Evolutionary conservation across 2,329 filamentous ascomycete genomes (phyloP).

Genomic region (Camillea tinctor): DNA sequence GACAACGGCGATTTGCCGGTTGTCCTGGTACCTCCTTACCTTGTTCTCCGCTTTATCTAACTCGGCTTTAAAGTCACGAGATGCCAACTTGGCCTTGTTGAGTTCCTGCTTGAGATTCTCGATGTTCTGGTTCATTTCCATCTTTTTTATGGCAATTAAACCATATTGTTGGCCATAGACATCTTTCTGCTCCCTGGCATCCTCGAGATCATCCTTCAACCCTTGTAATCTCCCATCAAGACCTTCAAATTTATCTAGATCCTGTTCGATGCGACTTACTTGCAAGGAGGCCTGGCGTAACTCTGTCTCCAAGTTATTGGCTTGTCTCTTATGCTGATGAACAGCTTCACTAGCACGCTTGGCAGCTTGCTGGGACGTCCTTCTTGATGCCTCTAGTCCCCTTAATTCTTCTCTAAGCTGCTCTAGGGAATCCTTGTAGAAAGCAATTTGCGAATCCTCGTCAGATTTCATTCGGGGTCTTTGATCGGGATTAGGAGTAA

Average conservation of each 20-base stretch:
- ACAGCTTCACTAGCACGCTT: constrained; percentile 46
- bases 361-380: constrained; percentile 46
- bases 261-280: constrained; percentile 52
- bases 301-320: constrained; percentile 46
- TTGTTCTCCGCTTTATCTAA: constrained; percentile 58
- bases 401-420: constrained; percentile 56
- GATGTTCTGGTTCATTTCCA: constrained; percentile 44
- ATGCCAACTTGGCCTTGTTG: constrained; percentile 31
- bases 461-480: constrained; percentile 78
- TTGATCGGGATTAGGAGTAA: constrained; percentile 47
- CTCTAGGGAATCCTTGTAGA: constrained; percentile 48
- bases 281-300: constrained; percentile 61
- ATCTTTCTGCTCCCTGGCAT: constrained; percentile 43
- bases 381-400: constrained; percentile 49
- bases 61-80: constrained; percentile 42
- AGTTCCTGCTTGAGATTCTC: constrained; percentile 40
- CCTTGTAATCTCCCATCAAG: constrained; percentile 64
- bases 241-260: constrained; percentile 65
- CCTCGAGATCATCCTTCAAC: constrained; percentile 57
- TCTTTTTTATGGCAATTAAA: constrained; percentile 47
- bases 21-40: constrained; percentile 45
- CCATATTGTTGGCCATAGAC: constrained; percentile 57
- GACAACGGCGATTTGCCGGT: constrained; percentile 52
- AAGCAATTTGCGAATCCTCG: constrained; percentile 61
- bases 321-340: constrained; percentile 45